Conservation (phyloP, 305 asterid genomes). For the Solanum hybrid region DNA sequence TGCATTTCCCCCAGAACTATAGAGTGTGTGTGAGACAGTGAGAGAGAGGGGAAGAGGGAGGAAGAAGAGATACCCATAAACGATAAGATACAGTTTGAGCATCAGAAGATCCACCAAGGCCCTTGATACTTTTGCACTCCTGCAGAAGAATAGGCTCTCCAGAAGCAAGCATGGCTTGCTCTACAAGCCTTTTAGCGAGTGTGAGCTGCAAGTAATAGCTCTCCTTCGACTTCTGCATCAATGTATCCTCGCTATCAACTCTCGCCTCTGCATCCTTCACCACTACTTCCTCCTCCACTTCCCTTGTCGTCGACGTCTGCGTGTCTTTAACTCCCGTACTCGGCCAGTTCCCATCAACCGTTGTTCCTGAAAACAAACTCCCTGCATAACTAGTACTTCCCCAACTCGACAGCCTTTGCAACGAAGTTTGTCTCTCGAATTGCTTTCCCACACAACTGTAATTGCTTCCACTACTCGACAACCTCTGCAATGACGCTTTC, state of each 20-base stretch:
- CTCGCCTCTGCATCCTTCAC: slow-evolving; percentile 20
- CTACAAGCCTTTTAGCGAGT: slow-evolving; percentile 54
- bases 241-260: slow-evolving; percentile 9
- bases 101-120: slow-evolving; percentile 41
- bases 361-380: slow-evolving; percentile 66
- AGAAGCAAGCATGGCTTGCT: slow-evolving; percentile 46
- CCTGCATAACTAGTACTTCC: slow-evolving; percentile 77
- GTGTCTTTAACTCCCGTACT: slow-evolving; percentile 32
- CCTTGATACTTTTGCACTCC: slow-evolving; percentile 22
- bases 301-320: slow-evolving; percentile 18
- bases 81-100: slow-evolving; percentile 57
- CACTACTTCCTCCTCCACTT: slow-evolving; percentile 23
- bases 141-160: slow-evolving; percentile 45
- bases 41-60: neutral
- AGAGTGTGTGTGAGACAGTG: neutral
- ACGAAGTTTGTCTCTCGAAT: slow-evolving; percentile 39
- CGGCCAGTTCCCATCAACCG: slow-evolving; percentile 72
- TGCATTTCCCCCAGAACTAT: neutral
- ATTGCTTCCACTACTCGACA: slow-evolving; percentile 25
- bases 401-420: slow-evolving; percentile 60
- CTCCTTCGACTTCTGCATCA: slow-evolving; percentile 44
- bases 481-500: slow-evolving; percentile 18
- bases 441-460: slow-evolving; percentile 26
- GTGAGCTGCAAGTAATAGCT: slow-evolving; percentile 58
- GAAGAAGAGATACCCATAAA: slow-evolving; percentile 53